Base-by-base conservation (phyloP, 805 yeast species). In the Priceomyces carsonii region DNA sequence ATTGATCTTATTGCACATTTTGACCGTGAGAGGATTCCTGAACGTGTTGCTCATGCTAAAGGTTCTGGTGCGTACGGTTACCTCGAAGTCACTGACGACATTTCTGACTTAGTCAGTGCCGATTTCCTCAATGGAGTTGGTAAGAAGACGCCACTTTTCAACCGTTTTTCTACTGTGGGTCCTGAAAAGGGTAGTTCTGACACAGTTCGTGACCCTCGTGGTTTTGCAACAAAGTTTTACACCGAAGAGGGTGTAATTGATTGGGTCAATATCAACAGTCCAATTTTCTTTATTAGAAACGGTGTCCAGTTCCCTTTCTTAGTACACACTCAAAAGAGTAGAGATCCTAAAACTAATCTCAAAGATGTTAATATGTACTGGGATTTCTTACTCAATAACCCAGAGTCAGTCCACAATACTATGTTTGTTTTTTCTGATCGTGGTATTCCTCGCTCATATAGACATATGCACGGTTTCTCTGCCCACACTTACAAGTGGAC, bases 41-140 rank as follows among this genome's bases (percentile, higher is more conserved):
- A 87, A 66, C 73, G 96, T 63, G 95, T 87, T 38, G 95, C 87
- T 23, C 96, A 87, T 56, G 96, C 96, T 35, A 87, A 87, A 59
- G 96, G 95, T 47, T 83, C 90, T 8, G 96, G 95, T 55, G 95
- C 95, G 8, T 85, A 72, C 57, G 95, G 95, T 46, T 75, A 72
- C 46, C 87, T 87, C 57, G 93, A 84, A 61, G 89, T 82, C 35
- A 87, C 95, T 9, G 91, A 87, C 48, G 93, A 85, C 51, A 79
- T 85, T 53, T 66, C 85, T 7, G 91, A 85, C 55, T 53, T 84
- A 29, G 77, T 83, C 52, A 68, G 74, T 16, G 79, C 93, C 31
- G 77, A 77, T 38, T 85, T 88, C 67, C 74, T 88, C 48, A 75
- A 75, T 45, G 66, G 75, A 28, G 72, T 83, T 35, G 96, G 96